These are phyloP conservation scores for Candida fluviatilis DNA, from an alignment of 805 yeast species.

Conservation along the genomic window DNA sequence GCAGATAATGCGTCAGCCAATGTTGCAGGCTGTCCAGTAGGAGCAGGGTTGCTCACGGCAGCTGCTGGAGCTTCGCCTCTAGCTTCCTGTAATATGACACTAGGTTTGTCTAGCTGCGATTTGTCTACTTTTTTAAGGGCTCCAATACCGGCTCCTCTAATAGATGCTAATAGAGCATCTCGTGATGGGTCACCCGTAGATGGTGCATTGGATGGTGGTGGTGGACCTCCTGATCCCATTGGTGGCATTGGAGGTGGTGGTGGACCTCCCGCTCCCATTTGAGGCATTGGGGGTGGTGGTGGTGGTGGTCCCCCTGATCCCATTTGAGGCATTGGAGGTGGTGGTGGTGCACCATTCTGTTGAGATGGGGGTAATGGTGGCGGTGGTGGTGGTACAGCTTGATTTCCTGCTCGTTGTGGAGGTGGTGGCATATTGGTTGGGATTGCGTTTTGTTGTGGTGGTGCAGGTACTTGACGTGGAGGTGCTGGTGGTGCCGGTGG, in stretches of 20 bases:
- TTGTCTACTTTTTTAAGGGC: constrained; percentile 76
- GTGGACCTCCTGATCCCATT: constrained; percentile 20
- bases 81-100: constrained; percentile 67
- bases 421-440: constrained; percentile 10
- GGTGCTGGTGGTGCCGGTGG: constrained; percentile 24
- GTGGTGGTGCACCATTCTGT: constrained; percentile 14
- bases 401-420: constrained; percentile 15
- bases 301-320: constrained; percentile 16
- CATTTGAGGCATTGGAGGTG: constrained; percentile 18
- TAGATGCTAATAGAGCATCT: constrained; percentile 83
- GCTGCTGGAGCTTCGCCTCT: constrained; percentile 52
- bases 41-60: constrained; percentile 29
- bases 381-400: constrained; percentile 14
- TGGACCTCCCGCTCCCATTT: constrained; percentile 20
- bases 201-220: constrained; percentile 20
- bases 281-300: constrained; percentile 22
- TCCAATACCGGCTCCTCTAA: constrained; percentile 69
- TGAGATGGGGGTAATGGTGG: constrained; percentile 20
- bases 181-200: constrained; percentile 48
- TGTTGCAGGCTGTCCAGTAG: constrained; percentile 56
- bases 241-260: constrained; percentile 42
- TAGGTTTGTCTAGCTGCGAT: constrained; percentile 75
- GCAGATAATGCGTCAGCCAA: constrained; percentile 86
- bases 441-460: constrained; percentile 16
- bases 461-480: constrained; percentile 23